These are phyloP conservation scores for Lodderomyces theae DNA, from an alignment of 1,139 yeast genomes.

Conservation along the genomic window DNA sequence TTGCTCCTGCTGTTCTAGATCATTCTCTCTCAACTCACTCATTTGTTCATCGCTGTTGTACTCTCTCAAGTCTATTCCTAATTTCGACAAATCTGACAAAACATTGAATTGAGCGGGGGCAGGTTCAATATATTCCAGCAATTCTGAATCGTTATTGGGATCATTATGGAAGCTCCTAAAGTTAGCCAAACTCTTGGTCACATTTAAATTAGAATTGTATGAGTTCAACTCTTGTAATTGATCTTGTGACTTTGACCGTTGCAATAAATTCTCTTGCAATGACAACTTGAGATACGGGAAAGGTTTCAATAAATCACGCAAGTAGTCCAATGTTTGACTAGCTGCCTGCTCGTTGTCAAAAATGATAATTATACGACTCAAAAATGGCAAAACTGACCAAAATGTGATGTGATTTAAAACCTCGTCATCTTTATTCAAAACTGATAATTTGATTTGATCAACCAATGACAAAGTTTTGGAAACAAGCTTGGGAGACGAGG, in stretches of 20 bases:
- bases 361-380: conserved; percentile 41
- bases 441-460: conserved; percentile 34
- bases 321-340: conserved; percentile 19
- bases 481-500: conserved; percentile 8
- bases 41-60: conserved; percentile 25
- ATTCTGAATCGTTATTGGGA: conserved; percentile 9
- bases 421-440: conserved; percentile 30
- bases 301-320: conserved; percentile 13
- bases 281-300: conserved; percentile 27
- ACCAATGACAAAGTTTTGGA: conserved; percentile 26
- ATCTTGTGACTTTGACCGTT: conserved; percentile 40
- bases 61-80: conserved; percentile 29
- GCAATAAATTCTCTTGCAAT: conserved; percentile 42
- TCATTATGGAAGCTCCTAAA: conserved; percentile 26
- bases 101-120: conserved; percentile 35
- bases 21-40: conserved; percentile 18
- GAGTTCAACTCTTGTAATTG: conserved; percentile 16
- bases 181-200: conserved; percentile 23
- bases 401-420: conserved; percentile 31
- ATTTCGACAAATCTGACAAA: conserved; percentile 25
- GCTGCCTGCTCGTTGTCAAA: conserved; percentile 35
- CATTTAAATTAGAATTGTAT: conserved; percentile 17
- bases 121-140: conserved; percentile 34
- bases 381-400: conserved; percentile 47
- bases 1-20: conserved; percentile 7